Evolutionary conservation across 495 filamentous ascomycete species (phyloP).

Genomic region (Aspergillus funiculosus): DNA sequence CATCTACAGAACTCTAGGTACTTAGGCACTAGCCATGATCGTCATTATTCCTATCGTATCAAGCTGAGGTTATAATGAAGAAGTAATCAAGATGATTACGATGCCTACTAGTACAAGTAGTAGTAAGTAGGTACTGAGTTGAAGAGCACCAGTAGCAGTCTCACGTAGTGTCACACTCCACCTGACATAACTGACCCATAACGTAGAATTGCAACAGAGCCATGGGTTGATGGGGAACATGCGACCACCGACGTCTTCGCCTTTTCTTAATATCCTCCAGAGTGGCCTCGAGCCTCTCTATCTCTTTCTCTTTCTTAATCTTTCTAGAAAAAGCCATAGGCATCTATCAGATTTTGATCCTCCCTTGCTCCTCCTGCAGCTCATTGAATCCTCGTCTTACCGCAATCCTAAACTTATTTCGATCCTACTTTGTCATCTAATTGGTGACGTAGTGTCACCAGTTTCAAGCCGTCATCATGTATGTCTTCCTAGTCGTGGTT

Average conservation of each 20-base stretch:
- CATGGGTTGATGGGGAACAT: constrained; percentile 16
- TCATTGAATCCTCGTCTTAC: neutral
- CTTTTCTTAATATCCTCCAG: constrained; percentile 2
- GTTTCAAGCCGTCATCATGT: constrained; percentile 24
- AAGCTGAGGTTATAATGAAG: too few relatives aligned
- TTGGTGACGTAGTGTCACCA: constrained; percentile 19
- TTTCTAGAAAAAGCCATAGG: too few relatives aligned
- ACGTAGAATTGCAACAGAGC: constrained; percentile 18
- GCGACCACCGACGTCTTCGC: constrained; percentile 4
- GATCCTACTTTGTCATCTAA: neutral
- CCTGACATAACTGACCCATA: constrained; percentile 14
- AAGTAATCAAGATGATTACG: too few relatives aligned
- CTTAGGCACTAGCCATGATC: neutral
- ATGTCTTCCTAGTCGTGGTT: constrained; percentile 4
- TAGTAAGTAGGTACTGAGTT: neutral
- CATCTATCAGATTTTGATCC: too few relatives aligned
- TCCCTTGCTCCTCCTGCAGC: too few relatives aligned
- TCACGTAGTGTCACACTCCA: constrained; percentile 19
- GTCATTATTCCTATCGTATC: neutral
- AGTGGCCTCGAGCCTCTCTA: neutral
- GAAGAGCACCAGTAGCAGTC: constrained; percentile 6
- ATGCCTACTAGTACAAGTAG: too few relatives aligned
- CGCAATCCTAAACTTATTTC: neutral
- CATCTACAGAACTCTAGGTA: neutral
- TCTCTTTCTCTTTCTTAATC: neutral